Percentiles rank a stretch among this genome's conserved stretches.
Conservation (phyloP, 1,284 basidiomycete species). For the Cystobasidiaceae sp. region DNA sequence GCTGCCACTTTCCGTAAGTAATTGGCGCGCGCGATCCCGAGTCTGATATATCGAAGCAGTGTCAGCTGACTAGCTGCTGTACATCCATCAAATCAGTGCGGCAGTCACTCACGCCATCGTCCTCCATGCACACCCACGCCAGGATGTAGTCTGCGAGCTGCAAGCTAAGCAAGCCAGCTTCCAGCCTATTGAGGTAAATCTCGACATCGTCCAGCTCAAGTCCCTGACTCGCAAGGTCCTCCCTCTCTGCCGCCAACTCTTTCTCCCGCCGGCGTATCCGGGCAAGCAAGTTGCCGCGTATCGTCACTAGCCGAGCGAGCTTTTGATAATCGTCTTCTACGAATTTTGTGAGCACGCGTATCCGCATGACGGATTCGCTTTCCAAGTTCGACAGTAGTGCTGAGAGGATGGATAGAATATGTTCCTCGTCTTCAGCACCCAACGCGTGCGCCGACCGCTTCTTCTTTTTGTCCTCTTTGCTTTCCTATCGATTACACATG, state of each 20-base stretch:
- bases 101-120: conserved; percentile 85
- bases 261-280: conserved; percentile 58
- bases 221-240: conserved; percentile 56
- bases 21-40: conserved; percentile 63
- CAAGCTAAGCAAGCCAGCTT: conserved; percentile 78
- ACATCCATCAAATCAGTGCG: conserved; percentile 56
- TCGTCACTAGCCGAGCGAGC: conserved; percentile 82
- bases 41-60: conserved; percentile 52
- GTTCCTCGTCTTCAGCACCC: conserved; percentile 73
- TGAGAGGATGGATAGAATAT: conserved; percentile 79
- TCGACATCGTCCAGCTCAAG: conserved; percentile 65
- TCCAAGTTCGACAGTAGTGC: conserved; percentile 83
- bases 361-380: conserved; percentile 73
- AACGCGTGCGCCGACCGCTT: conserved; percentile 47
- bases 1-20: conserved; percentile 66
- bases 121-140: conserved; percentile 95
- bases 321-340: conserved; percentile 88
- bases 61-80: neutral
- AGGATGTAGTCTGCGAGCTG: conserved; percentile 89
- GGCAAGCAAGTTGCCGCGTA: conserved; percentile 62
- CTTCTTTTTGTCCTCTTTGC: conserved; percentile 53
- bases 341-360: conserved; percentile 86
- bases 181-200: conserved; percentile 76
- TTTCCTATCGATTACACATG: conserved; percentile 50
- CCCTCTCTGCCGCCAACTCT: conserved; percentile 41